phyloP scores from a whole-genome alignment of 2,329 filamentous ascomycete species.

The Alternaria sp. region DNA sequence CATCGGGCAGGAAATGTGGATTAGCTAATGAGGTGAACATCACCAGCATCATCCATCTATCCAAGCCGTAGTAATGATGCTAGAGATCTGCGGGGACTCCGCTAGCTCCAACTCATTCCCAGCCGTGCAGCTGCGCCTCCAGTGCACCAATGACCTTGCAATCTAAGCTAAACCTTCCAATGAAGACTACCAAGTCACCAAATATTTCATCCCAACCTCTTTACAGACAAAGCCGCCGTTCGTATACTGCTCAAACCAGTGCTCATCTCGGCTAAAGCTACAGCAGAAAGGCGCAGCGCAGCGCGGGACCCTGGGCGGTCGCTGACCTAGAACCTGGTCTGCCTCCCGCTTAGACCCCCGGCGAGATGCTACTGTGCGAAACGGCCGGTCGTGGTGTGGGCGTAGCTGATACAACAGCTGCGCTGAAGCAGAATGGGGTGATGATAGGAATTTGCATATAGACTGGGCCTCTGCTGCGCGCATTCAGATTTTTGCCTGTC shows the following conservation, averaged over 20 bases:
- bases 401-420: conserved; percentile 14
- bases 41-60: not conserved
- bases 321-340: conserved; percentile 1
- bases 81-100: not conserved
- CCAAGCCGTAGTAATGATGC: not conserved
- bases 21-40: not conserved
- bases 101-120: not conserved
- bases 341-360: conserved; percentile 6
- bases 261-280: conserved; percentile 1
- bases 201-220: not conserved
- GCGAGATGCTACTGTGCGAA: conserved; percentile 10
- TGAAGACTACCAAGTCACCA: not conserved
- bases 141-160: not conserved
- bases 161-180: not conserved
- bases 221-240: conserved; percentile 2
- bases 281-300: conserved; percentile 4
- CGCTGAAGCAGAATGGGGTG: not conserved
- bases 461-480: not conserved
- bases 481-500: not conserved
- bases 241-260: not conserved
- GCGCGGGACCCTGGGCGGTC: not conserved
- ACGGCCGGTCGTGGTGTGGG: conserved; percentile 12
- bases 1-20: not conserved
- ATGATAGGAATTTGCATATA: not conserved
- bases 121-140: conserved; percentile 1